Percentiles rank a stretch among this genome's conserved stretches.
phyloP scores from a whole-genome alignment of 768 basidiomycete species.

The Tricholoma sp. region DNA sequence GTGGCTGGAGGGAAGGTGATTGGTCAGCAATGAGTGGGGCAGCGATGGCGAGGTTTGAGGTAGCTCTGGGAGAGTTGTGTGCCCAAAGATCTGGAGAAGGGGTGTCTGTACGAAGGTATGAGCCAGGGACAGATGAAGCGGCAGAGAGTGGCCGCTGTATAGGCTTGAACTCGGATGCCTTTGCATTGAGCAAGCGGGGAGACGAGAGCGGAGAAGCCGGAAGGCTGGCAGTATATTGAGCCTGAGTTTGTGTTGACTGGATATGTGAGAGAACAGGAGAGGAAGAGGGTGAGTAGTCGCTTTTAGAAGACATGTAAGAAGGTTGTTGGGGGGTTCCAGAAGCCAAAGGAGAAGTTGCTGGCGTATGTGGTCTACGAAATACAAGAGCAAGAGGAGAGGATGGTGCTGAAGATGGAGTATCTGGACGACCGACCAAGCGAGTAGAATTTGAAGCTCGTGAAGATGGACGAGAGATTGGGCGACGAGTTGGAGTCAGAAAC shows the following conservation, averaged over 20 bases:
- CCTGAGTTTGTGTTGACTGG: constrained; percentile 47
- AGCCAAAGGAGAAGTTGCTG: constrained; percentile 72
- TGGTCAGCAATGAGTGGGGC: constrained; percentile 81
- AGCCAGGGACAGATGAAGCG: constrained; percentile 56
- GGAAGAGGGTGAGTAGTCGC: constrained; percentile 55
- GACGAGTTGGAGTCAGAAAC: constrained; percentile 73
- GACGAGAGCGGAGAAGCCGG: constrained; percentile 83
- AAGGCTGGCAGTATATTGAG: constrained; percentile 73
- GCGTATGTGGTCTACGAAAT: constrained; percentile 77
- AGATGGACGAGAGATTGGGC: constrained; percentile 75
- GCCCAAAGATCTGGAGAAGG: constrained; percentile 92
- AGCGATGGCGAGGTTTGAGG: constrained; percentile 87
- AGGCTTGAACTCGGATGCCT: constrained; percentile 86
- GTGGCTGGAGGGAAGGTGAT: constrained; percentile 32
- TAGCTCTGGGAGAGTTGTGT: constrained; percentile 61
- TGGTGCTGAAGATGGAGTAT: constrained; percentile 72
- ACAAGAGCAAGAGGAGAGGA: constrained; percentile 69
- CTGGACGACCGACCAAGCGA: constrained; percentile 62
- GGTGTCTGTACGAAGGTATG: constrained; percentile 62
- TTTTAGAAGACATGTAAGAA: constrained; percentile 50
- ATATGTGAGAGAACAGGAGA: constrained; percentile 62
- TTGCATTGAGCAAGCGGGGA: constrained; percentile 82
- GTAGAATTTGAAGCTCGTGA: constrained; percentile 73
- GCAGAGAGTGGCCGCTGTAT: constrained; percentile 77
- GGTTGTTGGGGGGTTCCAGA: constrained; percentile 38